phyloP scores from a whole-genome alignment of 805 yeast species.

The Kuraishia cidri region DNA sequence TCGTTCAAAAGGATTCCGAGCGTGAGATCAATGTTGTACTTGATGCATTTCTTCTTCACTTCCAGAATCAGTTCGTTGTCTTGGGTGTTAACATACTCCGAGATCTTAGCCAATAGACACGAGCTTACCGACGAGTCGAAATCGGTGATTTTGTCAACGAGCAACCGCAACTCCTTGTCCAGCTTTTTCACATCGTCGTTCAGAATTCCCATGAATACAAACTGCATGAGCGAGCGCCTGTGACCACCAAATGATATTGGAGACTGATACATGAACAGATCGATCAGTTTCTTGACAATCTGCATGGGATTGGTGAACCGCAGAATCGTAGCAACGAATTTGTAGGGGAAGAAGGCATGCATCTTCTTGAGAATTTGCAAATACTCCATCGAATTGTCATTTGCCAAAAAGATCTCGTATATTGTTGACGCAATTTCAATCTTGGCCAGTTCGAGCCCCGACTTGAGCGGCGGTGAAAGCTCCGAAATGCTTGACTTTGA shows the following conservation, averaged over 20 bases:
- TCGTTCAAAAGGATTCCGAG: constrained; percentile 15
- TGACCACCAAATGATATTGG: constrained; percentile 33
- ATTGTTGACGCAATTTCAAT: constrained; percentile 79
- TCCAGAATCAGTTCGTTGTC: constrained; percentile 15
- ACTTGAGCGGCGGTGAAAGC: constrained; percentile 56
- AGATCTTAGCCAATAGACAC: constrained; percentile 13
- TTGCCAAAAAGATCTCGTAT: constrained; percentile 72
- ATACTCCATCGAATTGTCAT: constrained; percentile 72
- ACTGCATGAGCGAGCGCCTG: constrained; percentile 55
- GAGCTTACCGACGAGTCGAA: constrained; percentile 9
- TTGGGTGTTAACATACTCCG: constrained; percentile 14
- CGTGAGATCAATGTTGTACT: constrained; percentile 13
- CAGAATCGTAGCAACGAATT: constrained; percentile 65
- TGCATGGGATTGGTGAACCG: constrained; percentile 83
- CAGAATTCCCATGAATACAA: constrained; percentile 61
- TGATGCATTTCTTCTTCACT: constrained; percentile 20
- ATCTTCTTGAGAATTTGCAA: constrained; percentile 62
- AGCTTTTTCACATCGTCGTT: constrained; percentile 68
- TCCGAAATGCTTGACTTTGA: constrained; percentile 39
- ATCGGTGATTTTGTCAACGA: constrained; percentile 28
- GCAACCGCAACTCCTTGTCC: constrained; percentile 38
- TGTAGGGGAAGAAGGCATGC: constrained; percentile 76
- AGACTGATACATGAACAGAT: constrained; percentile 75
- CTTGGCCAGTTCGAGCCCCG: constrained; percentile 75
- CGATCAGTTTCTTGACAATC: constrained; percentile 71